Conservation (phyloP, 2,329 filamentous ascomycete species). For the Geosmithia putterillii region DNA sequence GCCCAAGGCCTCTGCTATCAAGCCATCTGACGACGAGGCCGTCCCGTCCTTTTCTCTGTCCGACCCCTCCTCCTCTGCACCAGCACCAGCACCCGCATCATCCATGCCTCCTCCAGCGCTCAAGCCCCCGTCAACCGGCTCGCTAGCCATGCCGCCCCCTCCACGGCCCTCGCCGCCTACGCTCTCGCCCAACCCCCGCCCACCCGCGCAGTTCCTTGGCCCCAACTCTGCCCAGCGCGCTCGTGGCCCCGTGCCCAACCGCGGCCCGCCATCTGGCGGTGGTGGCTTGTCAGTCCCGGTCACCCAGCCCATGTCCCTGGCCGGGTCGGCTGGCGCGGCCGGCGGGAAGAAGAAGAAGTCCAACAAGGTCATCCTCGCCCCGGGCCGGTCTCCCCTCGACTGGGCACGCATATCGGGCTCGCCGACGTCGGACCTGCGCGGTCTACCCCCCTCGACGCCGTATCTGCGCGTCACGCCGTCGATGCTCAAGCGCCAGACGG, state of each 20-base stretch:
- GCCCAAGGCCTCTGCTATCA: constrained; percentile 31
- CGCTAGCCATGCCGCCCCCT: constrained; percentile 18
- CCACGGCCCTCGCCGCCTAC: constrained; percentile 9
- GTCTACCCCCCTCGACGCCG: constrained; percentile 35
- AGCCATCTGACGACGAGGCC: constrained; percentile 7
- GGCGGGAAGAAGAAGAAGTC: constrained; percentile 34
- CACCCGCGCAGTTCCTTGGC: constrained; percentile 31
- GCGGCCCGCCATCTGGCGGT: constrained; percentile 15
- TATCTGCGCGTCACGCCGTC: constrained; percentile 70
- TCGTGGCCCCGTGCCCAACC: constrained; percentile 26
- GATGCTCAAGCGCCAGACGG: constrained; percentile 66
- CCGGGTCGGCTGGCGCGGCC: too few species aligned
- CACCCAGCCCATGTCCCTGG: constrained; percentile 25
- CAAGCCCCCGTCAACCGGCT: constrained; percentile 4
- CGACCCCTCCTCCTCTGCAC: constrained; percentile 6
- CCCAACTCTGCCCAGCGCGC: constrained; percentile 39
- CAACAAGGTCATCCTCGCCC: constrained; percentile 67
- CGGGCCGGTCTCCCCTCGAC: constrained; percentile 88
- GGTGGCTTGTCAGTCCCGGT: constrained; percentile 41
- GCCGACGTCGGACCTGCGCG: constrained; percentile 55
- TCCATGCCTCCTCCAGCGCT: constrained; percentile 7
- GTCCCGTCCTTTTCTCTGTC: constrained; percentile 37
- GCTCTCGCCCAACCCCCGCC: constrained; percentile 13
- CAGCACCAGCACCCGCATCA: constrained; percentile 8
- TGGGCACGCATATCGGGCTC: constrained; percentile 67